Evolutionary conservation across 805 yeast species (phyloP).

Genomic region (Candida ascalaphidarum): DNA sequence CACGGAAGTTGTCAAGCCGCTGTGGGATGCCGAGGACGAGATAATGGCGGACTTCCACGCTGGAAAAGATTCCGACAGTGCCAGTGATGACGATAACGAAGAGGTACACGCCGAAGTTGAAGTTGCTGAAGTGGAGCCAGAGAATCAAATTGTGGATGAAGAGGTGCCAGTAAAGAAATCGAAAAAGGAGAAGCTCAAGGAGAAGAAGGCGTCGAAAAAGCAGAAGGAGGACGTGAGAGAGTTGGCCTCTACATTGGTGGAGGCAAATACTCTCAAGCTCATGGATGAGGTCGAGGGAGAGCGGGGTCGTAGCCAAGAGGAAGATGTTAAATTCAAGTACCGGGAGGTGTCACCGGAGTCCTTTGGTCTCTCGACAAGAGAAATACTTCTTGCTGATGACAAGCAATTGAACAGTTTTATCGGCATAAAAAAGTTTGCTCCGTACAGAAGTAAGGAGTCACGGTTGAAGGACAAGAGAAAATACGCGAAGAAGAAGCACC

Average conservation of each 20-base stretch:
- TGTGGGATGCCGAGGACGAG: constrained; percentile 45
- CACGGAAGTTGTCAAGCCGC: constrained; percentile 43
- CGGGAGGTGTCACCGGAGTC: constrained; percentile 94
- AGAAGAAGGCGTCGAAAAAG: constrained; percentile 50
- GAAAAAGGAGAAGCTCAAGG: constrained; percentile 48
- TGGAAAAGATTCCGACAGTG: constrained; percentile 13
- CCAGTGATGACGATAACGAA: constrained; percentile 12
- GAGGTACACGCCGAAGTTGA: constrained; percentile 8
- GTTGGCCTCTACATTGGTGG: constrained; percentile 72
- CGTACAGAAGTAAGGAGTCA: constrained; percentile 73
- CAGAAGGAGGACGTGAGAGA: constrained; percentile 54
- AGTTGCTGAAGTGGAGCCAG: constrained; percentile 7
- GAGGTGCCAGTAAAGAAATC: constrained; percentile 30
- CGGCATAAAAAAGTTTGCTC: constrained; percentile 88
- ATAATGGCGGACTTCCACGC: constrained; percentile 10
- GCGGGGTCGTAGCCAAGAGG: constrained; percentile 44
- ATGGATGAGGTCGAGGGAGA: constrained; percentile 60
- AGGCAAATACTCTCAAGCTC: constrained; percentile 55
- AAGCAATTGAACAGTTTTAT: constrained; percentile 73
- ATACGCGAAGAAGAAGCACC: constrained; percentile 70
- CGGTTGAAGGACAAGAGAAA: constrained; percentile 74
- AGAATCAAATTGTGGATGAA: constrained; percentile 10
- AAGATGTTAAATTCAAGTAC: constrained; percentile 59
- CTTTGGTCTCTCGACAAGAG: constrained; percentile 78
- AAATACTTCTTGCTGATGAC: constrained; percentile 87